Conservation (phyloP, 306 rosid species). For the Ziziphus jujuba region DNA sequence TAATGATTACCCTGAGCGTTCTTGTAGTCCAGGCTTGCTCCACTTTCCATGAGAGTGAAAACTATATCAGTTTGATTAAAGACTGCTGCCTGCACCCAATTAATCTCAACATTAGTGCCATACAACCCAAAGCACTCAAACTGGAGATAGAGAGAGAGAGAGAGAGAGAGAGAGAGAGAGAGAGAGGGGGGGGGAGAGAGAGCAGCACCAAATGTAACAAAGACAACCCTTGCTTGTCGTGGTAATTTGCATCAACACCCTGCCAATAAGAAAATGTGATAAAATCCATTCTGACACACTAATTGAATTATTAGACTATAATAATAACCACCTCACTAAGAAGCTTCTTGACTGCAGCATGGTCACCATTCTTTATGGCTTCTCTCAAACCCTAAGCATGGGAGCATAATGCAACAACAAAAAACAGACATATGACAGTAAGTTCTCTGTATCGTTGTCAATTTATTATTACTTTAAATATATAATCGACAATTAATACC, state of each 20-base stretch:
- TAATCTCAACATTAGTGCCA: slow-evolving; percentile 22
- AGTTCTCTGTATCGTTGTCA: slow-evolving; percentile 12
- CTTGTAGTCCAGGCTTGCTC: slow-evolving; percentile 82
- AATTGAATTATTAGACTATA: neutral
- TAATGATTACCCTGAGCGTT: slow-evolving; percentile 84
- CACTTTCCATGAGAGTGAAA: slow-evolving; percentile 87
- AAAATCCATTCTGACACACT: slow-evolving; percentile 21
- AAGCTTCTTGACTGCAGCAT: slow-evolving; percentile 82
- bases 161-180: slow-evolving; percentile 25
- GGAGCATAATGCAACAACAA: slow-evolving; percentile 18
- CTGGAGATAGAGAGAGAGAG: neutral
- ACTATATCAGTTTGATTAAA: slow-evolving; percentile 93
- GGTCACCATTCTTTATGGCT: slow-evolving; percentile 90
- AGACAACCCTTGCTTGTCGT: slow-evolving; percentile 87
- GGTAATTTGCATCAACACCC: slow-evolving; percentile 97
- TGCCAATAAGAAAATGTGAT: slow-evolving; percentile 45
- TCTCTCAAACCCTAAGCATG: slow-evolving; percentile 82
- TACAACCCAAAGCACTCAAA: slow-evolving; percentile 13
- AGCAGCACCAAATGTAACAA: slow-evolving; percentile 83
- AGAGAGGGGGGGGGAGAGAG: slow-evolving; percentile 13
- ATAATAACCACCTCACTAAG: slow-evolving; percentile 59
- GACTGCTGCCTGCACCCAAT: slow-evolving; percentile 78
- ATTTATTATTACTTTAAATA: slow-evolving; percentile 18
- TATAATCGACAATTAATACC: slow-evolving; percentile 45
- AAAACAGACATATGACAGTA: slow-evolving; percentile 24